Percentiles rank a stretch among this genome's conserved stretches.
phyloP scores from a whole-genome alignment of 2,329 filamentous ascomycete genomes.

The Pyrenochaeta sp. region DNA sequence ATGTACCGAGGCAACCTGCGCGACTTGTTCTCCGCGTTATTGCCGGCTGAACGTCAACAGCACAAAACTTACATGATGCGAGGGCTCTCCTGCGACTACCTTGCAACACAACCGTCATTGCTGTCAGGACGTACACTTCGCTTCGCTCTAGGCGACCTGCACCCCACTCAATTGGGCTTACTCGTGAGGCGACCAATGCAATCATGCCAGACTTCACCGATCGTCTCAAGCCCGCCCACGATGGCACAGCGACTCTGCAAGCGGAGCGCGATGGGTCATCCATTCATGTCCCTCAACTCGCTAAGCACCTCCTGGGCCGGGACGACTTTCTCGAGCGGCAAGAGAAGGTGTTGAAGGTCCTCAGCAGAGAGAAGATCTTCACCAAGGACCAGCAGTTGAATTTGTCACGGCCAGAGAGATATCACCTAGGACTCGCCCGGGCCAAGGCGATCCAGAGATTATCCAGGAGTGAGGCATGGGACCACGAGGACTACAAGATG shows the following conservation, averaged over 20 bases:
- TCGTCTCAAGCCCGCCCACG: slow-evolving; percentile 55
- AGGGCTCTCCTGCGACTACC: slow-evolving; percentile 6
- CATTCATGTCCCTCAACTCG: slow-evolving; percentile 54
- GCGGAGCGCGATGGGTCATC: slow-evolving; percentile 55
- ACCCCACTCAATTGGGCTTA: slow-evolving; percentile 2
- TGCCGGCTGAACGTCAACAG: slow-evolving; percentile 5
- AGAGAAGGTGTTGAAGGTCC: slow-evolving; percentile 53
- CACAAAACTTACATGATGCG: slow-evolving; percentile 4
- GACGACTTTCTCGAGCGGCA: slow-evolving; percentile 60
- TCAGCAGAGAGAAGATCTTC: slow-evolving; percentile 58
- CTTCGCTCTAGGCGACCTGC: slow-evolving; percentile 9
- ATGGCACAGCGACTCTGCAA: slow-evolving; percentile 56
- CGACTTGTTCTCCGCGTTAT: slow-evolving; percentile 15
- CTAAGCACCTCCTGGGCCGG: slow-evolving; percentile 55
- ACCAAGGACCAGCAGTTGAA: slow-evolving; percentile 60
- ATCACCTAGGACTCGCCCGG: slow-evolving; percentile 60
- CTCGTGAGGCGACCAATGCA: slow-evolving; percentile 7
- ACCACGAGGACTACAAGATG: slow-evolving; percentile 59
- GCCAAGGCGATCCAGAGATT: slow-evolving; percentile 60
- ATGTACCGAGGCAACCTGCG: slow-evolving; percentile 20
- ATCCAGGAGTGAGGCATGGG: slow-evolving; percentile 56
- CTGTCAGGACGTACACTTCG: slow-evolving; percentile 2
- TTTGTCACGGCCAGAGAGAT: slow-evolving; percentile 59
- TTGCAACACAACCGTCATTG: too few species aligned
- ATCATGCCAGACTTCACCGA: slow-evolving; percentile 60